Conservation (phyloP, 805 yeast species). For the Candida railenensis region DNA sequence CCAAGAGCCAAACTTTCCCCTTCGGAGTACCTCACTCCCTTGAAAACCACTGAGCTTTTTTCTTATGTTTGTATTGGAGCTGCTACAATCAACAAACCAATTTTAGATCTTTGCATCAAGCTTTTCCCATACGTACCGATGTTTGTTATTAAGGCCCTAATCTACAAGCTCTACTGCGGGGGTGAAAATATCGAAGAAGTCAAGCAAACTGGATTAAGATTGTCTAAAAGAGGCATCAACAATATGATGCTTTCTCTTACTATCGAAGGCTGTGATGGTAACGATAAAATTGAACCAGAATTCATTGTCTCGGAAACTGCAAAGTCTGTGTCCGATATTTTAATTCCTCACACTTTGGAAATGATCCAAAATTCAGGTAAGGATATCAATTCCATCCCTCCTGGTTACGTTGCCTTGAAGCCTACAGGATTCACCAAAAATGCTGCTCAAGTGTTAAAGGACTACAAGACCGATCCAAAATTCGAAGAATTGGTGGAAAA, state of each 20-base stretch:
- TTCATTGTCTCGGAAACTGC: slow-evolving; percentile 63
- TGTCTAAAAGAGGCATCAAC: slow-evolving; percentile 73
- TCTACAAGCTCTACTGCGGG: slow-evolving; percentile 86
- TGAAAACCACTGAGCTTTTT: slow-evolving; percentile 54
- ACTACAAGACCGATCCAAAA: slow-evolving; percentile 55
- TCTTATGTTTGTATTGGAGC: slow-evolving; percentile 68
- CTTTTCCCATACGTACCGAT: slow-evolving; percentile 76
- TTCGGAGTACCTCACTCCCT: slow-evolving; percentile 48
- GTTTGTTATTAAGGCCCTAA: slow-evolving; percentile 63
- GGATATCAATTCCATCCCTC: slow-evolving; percentile 68
- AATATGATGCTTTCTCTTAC: slow-evolving; percentile 96
- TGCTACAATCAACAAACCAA: slow-evolving; percentile 63
- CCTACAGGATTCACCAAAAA: slow-evolving; percentile 85
- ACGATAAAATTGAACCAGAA: slow-evolving; percentile 55
- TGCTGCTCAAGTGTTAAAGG: slow-evolving; percentile 69
- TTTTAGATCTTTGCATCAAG: slow-evolving; percentile 59
- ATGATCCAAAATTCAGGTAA: slow-evolving; percentile 48
- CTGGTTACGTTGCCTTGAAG: slow-evolving; percentile 90
- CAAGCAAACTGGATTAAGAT: slow-evolving; percentile 62
- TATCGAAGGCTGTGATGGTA: slow-evolving; percentile 89
- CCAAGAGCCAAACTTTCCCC: background rate
- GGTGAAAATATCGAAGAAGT: slow-evolving; percentile 79
- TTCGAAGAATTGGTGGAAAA: slow-evolving; percentile 64
- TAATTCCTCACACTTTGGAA: slow-evolving; percentile 67
- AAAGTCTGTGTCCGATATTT: slow-evolving; percentile 62